Evolutionary conservation across 139 green algal species (phyloP), one percentile per base, ranked within the genome.

Genomic region (Diplosphaera chodatii): DNA sequence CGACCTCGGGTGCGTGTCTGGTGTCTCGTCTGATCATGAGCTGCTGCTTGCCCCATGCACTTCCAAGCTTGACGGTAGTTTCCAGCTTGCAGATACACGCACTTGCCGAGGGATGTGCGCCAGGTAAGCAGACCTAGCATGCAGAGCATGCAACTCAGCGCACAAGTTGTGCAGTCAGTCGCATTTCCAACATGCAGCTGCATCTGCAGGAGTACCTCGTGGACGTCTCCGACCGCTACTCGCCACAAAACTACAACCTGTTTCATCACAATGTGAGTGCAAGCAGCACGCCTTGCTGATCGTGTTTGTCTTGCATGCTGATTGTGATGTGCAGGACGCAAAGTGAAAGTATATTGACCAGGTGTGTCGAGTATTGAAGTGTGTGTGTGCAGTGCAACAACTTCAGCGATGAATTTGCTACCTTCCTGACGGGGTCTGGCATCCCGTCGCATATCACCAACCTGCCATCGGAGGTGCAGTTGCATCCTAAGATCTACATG

Each of bases 371-470:
- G 1, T 22, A 16, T 13, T 15, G 10, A 40, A 33, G 20, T 13
- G 27, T 72, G 32, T 28, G 16, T 3, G 8, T n/a, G 22, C 41
- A 94, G 70, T 94, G 89, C 81, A 94, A 94, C 82, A 85, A 88
- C 67, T 94, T 94, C 67, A 81, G 62, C 20, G 76, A 88, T 55
- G 85, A 89, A 65, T 74, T 89, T 28, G 66, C 76, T 0, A 72
- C 79, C 48, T 78, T 94, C 40, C 73, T 94, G 10, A 81, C 68
- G 8, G 88, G 89, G 0, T 40, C 73, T 20, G 71, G 71, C 48
- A 78, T 82, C 30, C 77, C 71, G 41, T 16, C 66, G 16, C 68
- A 87, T 72, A 88, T 88, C 68, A 82, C 72, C 23, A 69, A 56
- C 15, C 63, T 87, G 31, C 82, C 82, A 3, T 32, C 41, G 1